Evolutionary conservation across 2,329 filamentous ascomycete species (phyloP).

Genomic region (Sordariomycetes sp.): DNA sequence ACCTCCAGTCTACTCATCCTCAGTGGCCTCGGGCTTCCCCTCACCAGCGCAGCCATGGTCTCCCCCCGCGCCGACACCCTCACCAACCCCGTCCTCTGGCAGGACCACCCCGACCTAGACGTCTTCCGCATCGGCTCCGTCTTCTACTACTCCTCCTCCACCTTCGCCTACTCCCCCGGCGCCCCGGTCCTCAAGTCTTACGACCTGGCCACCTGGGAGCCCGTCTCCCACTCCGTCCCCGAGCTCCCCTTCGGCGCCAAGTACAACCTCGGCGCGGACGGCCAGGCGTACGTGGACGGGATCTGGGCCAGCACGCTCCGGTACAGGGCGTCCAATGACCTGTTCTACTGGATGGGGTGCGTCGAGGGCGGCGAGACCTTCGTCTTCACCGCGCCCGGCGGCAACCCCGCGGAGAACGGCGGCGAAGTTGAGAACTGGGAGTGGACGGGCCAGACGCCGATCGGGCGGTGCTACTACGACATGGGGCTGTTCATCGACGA

Average conservation of each 20-base stretch:
- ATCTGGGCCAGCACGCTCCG: constrained; percentile 34
- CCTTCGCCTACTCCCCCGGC: constrained; percentile 44
- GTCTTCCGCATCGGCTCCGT: constrained; percentile 37
- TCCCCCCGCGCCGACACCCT: constrained; percentile 15
- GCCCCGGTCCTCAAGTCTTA: constrained; percentile 44
- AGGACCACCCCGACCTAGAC: constrained; percentile 44
- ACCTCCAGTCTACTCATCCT: too few species aligned
- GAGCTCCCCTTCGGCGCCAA: constrained; percentile 13
- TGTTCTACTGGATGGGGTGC: constrained; percentile 49
- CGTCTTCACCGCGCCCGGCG: constrained; percentile 33
- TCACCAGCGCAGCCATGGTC: background rate
- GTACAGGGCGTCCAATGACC: constrained; percentile 34
- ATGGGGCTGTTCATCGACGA: constrained; percentile 46
- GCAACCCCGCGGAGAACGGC: constrained; percentile 22
- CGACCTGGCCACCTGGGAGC: constrained; percentile 42
- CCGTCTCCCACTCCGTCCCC: constrained; percentile 32
- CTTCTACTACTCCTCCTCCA: constrained; percentile 46
- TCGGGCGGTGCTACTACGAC: constrained; percentile 42
- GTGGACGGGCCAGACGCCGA: constrained; percentile 11
- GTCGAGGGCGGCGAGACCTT: constrained; percentile 38
- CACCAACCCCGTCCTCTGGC: constrained; percentile 41
- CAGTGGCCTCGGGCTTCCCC: background rate
- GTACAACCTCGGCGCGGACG: constrained; percentile 1
- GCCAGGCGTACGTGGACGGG: background rate
- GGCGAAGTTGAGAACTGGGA: constrained; percentile 22